A percentile compares a stretch with the other conserved stretches of the same genome.
Conservation (phyloP, 768 basidiomycete species). For the Trametes cubensis region DNA sequence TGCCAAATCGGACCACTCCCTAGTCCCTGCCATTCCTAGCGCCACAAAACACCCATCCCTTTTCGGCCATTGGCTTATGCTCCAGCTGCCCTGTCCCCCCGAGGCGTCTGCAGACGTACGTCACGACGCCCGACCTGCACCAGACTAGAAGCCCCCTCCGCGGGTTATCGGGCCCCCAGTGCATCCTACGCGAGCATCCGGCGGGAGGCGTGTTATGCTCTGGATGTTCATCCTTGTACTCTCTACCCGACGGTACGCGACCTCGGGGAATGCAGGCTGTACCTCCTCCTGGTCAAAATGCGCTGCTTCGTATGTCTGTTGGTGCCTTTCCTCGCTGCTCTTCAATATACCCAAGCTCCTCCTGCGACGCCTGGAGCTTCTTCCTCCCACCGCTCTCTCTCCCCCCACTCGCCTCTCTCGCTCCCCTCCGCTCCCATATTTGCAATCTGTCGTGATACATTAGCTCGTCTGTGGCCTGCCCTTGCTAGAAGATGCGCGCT, state of each 20-base stretch:
- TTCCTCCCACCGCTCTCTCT: background rate
- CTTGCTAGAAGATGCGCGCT: conserved; percentile 6
- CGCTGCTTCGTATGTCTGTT: background rate
- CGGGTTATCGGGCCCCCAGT: background rate
- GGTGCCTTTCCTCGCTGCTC: conserved; percentile 2
- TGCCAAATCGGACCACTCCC: conserved; percentile 4
- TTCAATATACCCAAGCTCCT: conserved; percentile 15
- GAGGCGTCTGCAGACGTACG: background rate
- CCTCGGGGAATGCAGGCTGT: background rate
- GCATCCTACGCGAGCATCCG: background rate
- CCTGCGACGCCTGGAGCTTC: background rate
- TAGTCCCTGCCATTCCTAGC: conserved; percentile 9
- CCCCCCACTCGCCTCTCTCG: background rate
- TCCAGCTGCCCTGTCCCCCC: background rate
- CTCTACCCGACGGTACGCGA: background rate
- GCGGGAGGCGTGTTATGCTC: conserved; percentile 6
- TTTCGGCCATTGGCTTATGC: conserved; percentile 11
- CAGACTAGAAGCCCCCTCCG: conserved; percentile 9
- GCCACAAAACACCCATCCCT: conserved; percentile 2
- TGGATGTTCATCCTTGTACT: conserved; percentile 20
- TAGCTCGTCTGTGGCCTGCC: background rate
- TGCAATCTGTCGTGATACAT: background rate
- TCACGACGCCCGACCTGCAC: conserved; percentile 8
- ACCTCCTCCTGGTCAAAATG: conserved; percentile 6
- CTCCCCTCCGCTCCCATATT: background rate